Evolutionary conservation across 352 stramenopile species (phyloP).

Genomic region (Plasmopara halstedii): DNA sequence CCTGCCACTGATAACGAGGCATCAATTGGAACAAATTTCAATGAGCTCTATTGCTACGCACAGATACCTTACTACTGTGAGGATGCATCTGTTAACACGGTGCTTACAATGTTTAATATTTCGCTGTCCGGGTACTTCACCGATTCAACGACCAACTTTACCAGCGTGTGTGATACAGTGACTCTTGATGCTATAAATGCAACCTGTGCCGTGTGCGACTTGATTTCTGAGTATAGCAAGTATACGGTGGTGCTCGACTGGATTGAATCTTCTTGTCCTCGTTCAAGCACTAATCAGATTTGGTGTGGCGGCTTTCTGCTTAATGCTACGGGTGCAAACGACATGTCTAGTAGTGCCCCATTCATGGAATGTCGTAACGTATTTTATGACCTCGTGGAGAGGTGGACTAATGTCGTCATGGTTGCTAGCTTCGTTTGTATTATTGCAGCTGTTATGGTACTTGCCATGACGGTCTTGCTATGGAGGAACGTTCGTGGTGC

Average conservation of each 20-base stretch:
- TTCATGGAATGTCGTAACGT: slow-evolving; percentile 58
- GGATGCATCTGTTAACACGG: slow-evolving; percentile 29
- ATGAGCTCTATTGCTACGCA: slow-evolving; percentile 72
- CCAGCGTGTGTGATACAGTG: slow-evolving; percentile 35
- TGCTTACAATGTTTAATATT: slow-evolving; percentile 50
- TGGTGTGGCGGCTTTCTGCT: slow-evolving; percentile 71
- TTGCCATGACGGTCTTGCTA: slow-evolving; percentile 53
- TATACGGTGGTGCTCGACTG: slow-evolving; percentile 65
- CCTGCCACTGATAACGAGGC: slow-evolving; percentile 39
- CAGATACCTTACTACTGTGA: slow-evolving; percentile 78
- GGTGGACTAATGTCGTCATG: slow-evolving; percentile 61
- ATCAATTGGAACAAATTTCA: slow-evolving; percentile 62
- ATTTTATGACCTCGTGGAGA: slow-evolving; percentile 59
- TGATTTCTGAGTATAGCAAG: slow-evolving; percentile 41
- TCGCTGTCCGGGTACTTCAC: slow-evolving; percentile 34
- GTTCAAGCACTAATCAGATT: slow-evolving; percentile 41
- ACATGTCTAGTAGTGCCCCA: slow-evolving; percentile 35
- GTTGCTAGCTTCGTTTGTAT: slow-evolving; percentile 45
- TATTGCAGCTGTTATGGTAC: slow-evolving; percentile 35
- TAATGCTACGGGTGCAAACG: slow-evolving; percentile 30
- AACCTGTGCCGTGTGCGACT: slow-evolving; percentile 53
- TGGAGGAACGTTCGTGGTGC: slow-evolving; percentile 28
- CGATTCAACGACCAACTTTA: slow-evolving; percentile 40
- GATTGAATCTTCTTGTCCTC: slow-evolving; percentile 46
- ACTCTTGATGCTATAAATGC: slow-evolving; percentile 37